Conservation (phyloP, 2,329 filamentous ascomycete species). For the Exophiala sp. region DNA sequence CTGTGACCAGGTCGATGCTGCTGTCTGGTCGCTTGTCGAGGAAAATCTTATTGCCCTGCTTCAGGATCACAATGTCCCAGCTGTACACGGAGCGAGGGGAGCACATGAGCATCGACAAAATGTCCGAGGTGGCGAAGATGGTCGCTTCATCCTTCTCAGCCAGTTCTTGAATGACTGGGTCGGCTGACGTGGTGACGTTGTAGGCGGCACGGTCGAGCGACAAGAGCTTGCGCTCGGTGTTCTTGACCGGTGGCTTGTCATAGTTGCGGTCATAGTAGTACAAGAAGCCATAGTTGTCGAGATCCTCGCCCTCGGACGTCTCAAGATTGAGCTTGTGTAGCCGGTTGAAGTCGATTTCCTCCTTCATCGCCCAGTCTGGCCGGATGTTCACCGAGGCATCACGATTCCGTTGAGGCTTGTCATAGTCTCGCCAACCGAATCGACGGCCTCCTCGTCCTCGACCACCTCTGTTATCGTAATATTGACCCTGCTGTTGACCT, state of each 20-base stretch:
- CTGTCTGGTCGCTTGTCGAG: slow-evolving; percentile 97
- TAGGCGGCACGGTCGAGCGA: slow-evolving; percentile 91
- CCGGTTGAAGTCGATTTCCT: slow-evolving; percentile 98
- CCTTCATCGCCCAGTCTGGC: slow-evolving; percentile 87
- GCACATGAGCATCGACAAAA: slow-evolving; percentile 99
- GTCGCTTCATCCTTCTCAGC: slow-evolving; percentile 93
- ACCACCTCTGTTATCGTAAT: slow-evolving; percentile 65
- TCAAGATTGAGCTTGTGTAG: slow-evolving; percentile 94
- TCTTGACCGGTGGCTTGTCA: slow-evolving; percentile 90
- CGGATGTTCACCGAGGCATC: slow-evolving; percentile 96
- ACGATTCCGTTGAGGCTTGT: slow-evolving; percentile 93
- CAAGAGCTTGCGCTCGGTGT: slow-evolving; percentile 64
- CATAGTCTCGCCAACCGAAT: slow-evolving; percentile 98
- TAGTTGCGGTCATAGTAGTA: slow-evolving; percentile 96
- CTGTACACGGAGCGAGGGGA: slow-evolving; percentile 93
- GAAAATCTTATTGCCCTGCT: slow-evolving; percentile 94
- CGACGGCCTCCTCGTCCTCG: slow-evolving; percentile 71
- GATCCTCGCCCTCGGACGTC: slow-evolving; percentile 86
- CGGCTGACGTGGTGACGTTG: slow-evolving; percentile 94
- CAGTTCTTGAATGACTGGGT: slow-evolving; percentile 94
- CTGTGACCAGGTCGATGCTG: slow-evolving; percentile 91
- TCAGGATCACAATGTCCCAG: slow-evolving; percentile 93
- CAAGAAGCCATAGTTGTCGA: slow-evolving; percentile 93
- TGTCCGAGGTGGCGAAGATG: slow-evolving; percentile 94
- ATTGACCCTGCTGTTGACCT: slow-evolving; percentile 57